These are phyloP conservation scores for Cephalotrichum gorgonifer DNA, from an alignment of 2,329 filamentous ascomycete species.

Conservation along the genomic window DNA sequence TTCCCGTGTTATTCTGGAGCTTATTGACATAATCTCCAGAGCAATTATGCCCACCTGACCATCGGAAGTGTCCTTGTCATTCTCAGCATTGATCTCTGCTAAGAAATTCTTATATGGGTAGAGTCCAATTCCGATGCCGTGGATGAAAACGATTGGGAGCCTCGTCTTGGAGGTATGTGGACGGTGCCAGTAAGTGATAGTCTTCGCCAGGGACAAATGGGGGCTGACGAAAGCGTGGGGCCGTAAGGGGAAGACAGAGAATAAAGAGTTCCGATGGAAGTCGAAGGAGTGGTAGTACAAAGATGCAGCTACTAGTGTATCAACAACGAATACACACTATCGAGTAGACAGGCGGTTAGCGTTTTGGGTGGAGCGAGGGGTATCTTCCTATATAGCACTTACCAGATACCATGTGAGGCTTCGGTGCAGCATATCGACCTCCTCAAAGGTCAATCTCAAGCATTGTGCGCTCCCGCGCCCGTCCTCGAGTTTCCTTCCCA, in stretches of 20 bases:
- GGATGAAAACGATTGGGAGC: slow-evolving; percentile 50
- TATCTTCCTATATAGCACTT: slow-evolving; percentile 14
- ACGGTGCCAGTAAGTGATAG: slow-evolving; percentile 49
- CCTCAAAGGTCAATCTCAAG: slow-evolving; percentile 46
- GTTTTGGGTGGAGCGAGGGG: neutral
- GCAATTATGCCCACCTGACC: slow-evolving; percentile 46
- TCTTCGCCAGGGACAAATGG: slow-evolving; percentile 32
- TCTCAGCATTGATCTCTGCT: slow-evolving; percentile 32
- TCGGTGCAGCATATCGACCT: slow-evolving; percentile 43
- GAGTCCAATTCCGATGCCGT: slow-evolving; percentile 46
- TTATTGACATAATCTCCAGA: slow-evolving; percentile 48
- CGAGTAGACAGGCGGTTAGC: neutral
- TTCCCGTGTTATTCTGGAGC: slow-evolving; percentile 42
- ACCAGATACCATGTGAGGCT: slow-evolving; percentile 48
- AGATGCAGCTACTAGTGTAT: slow-evolving; percentile 22
- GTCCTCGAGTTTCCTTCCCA: slow-evolving; percentile 36
- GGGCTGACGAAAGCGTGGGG: slow-evolving; percentile 33
- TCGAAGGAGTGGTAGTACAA: slow-evolving; percentile 33
- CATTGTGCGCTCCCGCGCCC: slow-evolving; percentile 42
- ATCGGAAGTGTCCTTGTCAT: slow-evolving; percentile 20
- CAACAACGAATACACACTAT: slow-evolving; percentile 34
- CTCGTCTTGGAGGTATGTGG: slow-evolving; percentile 47
- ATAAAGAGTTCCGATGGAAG: slow-evolving; percentile 32
- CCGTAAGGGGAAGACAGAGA: slow-evolving; percentile 44
- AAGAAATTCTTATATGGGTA: slow-evolving; percentile 47